Conservation (phyloP, 495 filamentous ascomycete genomes). For the Hypoxylon fuscum region DNA sequence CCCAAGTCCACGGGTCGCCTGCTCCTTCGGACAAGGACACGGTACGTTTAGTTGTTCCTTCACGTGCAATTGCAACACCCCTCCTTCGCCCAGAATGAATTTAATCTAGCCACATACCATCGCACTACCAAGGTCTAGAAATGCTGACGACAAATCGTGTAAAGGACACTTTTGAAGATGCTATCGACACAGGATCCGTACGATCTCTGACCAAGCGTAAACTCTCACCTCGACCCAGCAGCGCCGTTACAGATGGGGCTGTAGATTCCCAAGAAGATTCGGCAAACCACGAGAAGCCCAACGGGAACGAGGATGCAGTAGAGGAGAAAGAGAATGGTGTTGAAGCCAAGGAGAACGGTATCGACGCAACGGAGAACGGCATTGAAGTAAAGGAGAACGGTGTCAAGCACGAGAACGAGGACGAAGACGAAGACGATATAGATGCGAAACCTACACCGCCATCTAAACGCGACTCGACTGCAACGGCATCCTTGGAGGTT, state of each 20-base stretch:
- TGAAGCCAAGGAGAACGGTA: constrained; percentile 37
- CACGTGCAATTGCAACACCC: constrained; percentile 13
- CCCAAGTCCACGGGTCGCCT: constrained; percentile 39
- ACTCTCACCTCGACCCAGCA: constrained; percentile 50
- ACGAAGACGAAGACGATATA: constrained; percentile 45
- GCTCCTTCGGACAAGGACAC: constrained; percentile 51
- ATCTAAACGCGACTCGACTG: constrained; percentile 69
- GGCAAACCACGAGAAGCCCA: constrained; percentile 36
- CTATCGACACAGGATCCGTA: constrained; percentile 65
- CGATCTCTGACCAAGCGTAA: constrained; percentile 60
- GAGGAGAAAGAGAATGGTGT: constrained; percentile 47
- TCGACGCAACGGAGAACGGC: constrained; percentile 33
- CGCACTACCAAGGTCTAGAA: neutral
- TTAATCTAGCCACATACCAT: constrained; percentile 5
- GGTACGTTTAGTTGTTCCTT: constrained; percentile 42
- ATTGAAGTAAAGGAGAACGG: constrained; percentile 35
- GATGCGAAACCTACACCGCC: constrained; percentile 62
- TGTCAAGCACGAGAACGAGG: constrained; percentile 41
- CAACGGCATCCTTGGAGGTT: constrained; percentile 70
- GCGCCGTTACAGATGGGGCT: constrained; percentile 25
- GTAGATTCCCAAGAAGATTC: constrained; percentile 35
- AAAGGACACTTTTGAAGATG: constrained; percentile 83
- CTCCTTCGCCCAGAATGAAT: neutral
- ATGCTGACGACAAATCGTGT: constrained; percentile 27
- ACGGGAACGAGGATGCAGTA: constrained; percentile 36